A percentile compares a stretch with the other conserved stretches of the same genome.
Conservation (phyloP, 2,329 filamentous ascomycete genomes). For the Reticulascus tulasneorum region DNA sequence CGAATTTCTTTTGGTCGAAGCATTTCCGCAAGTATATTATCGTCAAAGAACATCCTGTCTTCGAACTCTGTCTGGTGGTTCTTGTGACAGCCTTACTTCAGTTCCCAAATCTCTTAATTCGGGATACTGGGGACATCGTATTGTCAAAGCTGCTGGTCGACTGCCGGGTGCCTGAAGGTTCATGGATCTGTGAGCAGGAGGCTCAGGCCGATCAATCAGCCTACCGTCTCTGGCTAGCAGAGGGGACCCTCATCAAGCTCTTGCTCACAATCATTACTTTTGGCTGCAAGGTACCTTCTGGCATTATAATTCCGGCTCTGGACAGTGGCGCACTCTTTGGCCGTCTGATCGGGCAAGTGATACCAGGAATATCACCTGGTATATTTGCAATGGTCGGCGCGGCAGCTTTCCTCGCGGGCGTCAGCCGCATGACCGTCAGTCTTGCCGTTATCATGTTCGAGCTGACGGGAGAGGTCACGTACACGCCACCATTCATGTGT, state of each 20-base stretch:
- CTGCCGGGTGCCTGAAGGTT: conserved; percentile 34
- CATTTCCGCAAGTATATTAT: conserved; percentile 47
- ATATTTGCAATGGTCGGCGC: conserved; percentile 60
- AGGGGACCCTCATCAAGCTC: conserved; percentile 51
- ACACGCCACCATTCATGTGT: conserved; percentile 55
- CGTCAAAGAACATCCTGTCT: conserved; percentile 52
- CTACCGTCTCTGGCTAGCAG: conserved; percentile 48
- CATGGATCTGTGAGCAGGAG: conserved; percentile 51
- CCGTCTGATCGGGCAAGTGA: conserved; percentile 41
- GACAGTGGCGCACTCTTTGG: conserved; percentile 56
- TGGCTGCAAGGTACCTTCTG: conserved; percentile 56
- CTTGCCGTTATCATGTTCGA: conserved; percentile 60
- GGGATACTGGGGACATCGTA: conserved; percentile 51
- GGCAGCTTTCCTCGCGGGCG: conserved; percentile 54
- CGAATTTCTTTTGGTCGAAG: conserved; percentile 54
- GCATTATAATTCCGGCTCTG: conserved; percentile 57
- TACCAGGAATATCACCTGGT: conserved; percentile 44
- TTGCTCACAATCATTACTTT: conserved; percentile 55
- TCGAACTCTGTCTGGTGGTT: conserved; percentile 52
- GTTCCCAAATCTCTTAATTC: conserved; percentile 51
- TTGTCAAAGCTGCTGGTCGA: conserved; percentile 55
- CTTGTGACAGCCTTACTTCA: conserved; percentile 50
- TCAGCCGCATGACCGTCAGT: conserved; percentile 55
- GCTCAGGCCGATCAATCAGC: conserved; percentile 23
- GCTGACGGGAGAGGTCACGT: conserved; percentile 55